A percentile compares a stretch with the other conserved stretches of the same genome.
Conservation (phyloP, 2,329 filamentous ascomycete species). For the Hypoxylon sp. region DNA sequence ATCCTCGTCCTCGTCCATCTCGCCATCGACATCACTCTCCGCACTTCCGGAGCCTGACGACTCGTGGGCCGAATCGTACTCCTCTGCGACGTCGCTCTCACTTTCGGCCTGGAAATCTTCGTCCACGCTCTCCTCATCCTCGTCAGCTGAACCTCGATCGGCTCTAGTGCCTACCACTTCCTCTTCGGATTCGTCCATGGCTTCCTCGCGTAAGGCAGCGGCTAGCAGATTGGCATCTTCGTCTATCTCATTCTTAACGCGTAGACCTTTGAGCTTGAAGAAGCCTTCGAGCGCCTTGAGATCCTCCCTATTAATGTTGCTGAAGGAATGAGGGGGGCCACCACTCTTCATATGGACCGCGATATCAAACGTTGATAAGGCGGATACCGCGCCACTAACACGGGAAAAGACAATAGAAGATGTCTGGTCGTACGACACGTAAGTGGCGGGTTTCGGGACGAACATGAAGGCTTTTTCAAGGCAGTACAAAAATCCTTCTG, state of each 20-base stretch:
- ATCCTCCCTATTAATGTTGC: slow-evolving; percentile 99
- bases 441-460: slow-evolving; percentile 97
- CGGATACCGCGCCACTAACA: slow-evolving; percentile 92
- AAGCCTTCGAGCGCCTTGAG: slow-evolving; percentile 97
- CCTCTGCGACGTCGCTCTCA: slow-evolving; percentile 95
- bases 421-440: slow-evolving; percentile 95
- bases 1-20: slow-evolving; percentile 56
- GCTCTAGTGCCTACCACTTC: slow-evolving; percentile 78
- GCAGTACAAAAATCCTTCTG: slow-evolving; percentile 97
- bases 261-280: slow-evolving; percentile 94
- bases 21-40: slow-evolving; percentile 71
- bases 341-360: slow-evolving; percentile 91
- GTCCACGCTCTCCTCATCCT: slow-evolving; percentile 94
- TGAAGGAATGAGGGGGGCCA: slow-evolving; percentile 93
- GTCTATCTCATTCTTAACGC: slow-evolving; percentile 98
- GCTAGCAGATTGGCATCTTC: slow-evolving; percentile 88
- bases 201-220: slow-evolving; percentile 86
- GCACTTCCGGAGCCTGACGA: slow-evolving; percentile 82
- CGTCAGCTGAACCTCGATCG: slow-evolving; percentile 92
- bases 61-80: slow-evolving; percentile 92
- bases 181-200: slow-evolving; percentile 87
- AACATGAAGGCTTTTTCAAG: slow-evolving; percentile 99
- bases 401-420: slow-evolving; percentile 94
- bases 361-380: slow-evolving; percentile 96
- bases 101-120: slow-evolving; percentile 95